These are phyloP conservation scores for Chaetomidium leptoderma DNA, from an alignment of 495 filamentous ascomycete genomes.

Conservation along the genomic window DNA sequence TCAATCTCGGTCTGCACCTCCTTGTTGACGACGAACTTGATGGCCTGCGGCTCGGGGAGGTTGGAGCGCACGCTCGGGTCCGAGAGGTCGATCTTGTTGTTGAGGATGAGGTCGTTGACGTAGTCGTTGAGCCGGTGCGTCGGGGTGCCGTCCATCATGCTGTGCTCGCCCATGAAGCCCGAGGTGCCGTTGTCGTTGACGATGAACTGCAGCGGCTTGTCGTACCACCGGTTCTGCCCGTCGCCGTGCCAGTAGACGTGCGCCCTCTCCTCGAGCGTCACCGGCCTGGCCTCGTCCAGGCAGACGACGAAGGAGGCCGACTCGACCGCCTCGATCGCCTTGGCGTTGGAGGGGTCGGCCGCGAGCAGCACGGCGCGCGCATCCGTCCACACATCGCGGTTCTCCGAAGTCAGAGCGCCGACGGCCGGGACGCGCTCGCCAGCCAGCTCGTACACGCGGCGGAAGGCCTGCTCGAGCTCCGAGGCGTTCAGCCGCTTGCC, in stretches of 20 bases:
- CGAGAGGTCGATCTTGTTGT: conserved; percentile 84
- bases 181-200: conserved; percentile 97
- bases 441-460: conserved; percentile 75
- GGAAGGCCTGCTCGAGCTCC: conserved; percentile 86
- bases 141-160: conserved; percentile 99
- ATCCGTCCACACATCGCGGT: conserved; percentile 89
- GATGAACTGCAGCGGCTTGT: conserved; percentile 98
- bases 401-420: conserved; percentile 82
- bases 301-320: conserved; percentile 89
- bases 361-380: conserved; percentile 72
- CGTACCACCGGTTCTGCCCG: conserved; percentile 92
- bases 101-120: conserved; percentile 81
- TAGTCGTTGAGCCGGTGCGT: conserved; percentile 96
- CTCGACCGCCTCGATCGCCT: conserved; percentile 75
- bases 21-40: conserved; percentile 73
- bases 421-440: conserved; percentile 65
- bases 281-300: conserved; percentile 85
- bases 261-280: conserved; percentile 93
- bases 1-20: conserved; percentile 70
- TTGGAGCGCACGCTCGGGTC: conserved; percentile 69
- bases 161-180: conserved; percentile 98
- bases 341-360: conserved; percentile 69
- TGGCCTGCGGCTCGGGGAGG: conserved; percentile 70
- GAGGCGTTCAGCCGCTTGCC: conserved; percentile 78
- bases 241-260: conserved; percentile 98